phyloP scores from a whole-genome alignment of 2,329 filamentous ascomycete genomes.

The Diplodia sapinea region DNA sequence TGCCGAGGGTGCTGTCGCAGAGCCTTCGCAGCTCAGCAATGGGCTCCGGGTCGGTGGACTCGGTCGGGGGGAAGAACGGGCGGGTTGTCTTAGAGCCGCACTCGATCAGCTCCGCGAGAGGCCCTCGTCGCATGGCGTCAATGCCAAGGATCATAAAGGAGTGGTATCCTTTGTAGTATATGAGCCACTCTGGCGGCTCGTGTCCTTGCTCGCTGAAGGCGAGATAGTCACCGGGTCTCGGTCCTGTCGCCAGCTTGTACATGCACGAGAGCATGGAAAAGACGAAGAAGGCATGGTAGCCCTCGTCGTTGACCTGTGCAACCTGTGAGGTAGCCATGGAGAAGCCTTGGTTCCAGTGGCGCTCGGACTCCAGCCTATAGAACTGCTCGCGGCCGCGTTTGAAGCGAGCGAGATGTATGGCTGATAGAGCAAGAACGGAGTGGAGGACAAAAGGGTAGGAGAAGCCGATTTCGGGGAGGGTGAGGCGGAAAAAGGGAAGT shows the following conservation, averaged over 20 bases:
- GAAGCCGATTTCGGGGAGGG: slow-evolving; percentile 5
- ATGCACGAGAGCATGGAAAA: slow-evolving; percentile 18
- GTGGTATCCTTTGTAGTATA: not conserved
- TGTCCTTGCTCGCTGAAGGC: not conserved
- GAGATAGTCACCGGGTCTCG: slow-evolving; percentile 33
- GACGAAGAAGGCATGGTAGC: slow-evolving; percentile 11
- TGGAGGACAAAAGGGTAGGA: slow-evolving; percentile 11
- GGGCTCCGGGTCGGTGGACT: not conserved
- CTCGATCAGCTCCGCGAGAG: slow-evolving; percentile 4
- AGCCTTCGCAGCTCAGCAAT: slow-evolving; percentile 3
- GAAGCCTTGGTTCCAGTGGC: slow-evolving; percentile 4
- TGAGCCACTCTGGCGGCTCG: not conserved
- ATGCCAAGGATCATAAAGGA: not conserved
- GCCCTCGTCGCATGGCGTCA: not conserved
- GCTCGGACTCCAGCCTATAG: not conserved
- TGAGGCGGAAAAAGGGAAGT: not conserved
- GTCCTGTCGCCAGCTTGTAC: slow-evolving; percentile 29
- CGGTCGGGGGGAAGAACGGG: not conserved
- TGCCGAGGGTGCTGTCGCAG: not conserved
- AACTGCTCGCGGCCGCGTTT: slow-evolving; percentile 7
- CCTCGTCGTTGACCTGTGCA: not conserved
- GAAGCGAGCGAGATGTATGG: slow-evolving; percentile 15
- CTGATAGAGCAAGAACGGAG: not conserved
- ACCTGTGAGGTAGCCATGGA: not conserved
- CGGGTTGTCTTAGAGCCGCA: not conserved